Base-by-base conservation (phyloP, 805 yeast species). In the Sungouiozyma ichnusensis region DNA sequence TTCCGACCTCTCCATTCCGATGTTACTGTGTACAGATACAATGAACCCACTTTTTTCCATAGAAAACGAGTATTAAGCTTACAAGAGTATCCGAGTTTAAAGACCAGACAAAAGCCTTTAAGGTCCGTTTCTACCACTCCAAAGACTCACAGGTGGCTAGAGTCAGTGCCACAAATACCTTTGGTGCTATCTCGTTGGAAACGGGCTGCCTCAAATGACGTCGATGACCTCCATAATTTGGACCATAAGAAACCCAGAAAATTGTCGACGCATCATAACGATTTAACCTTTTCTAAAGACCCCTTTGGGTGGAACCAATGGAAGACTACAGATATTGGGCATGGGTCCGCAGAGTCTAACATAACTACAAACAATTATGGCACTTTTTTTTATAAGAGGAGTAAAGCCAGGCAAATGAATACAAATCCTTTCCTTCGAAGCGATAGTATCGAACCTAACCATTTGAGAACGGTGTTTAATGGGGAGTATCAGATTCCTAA, bases 291-390 rank as follows among this genome's bases (percentile, higher is more conserved):
- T 16, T 51, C 52, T 7, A 57, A 49, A 35, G 63, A 57, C 45
- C 63, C 63, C 4, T 56, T 56, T 37, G 49, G 52, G 13, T 60
- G 63, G 63, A 48, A 50, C 43, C 46, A 45, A 9, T 49, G 53
- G 55, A 47, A 46, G 33, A 46, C 55, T 4, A 49, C 54, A 20
- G 59, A 71, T 52, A 51, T 69, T 54, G 42, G 44, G 11, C 27
- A 35, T n/a, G n/a, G n/a, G n/a, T n/a, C n/a, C n/a, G n/a, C n/a
- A n/a, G n/a, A n/a, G n/a, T n/a, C n/a, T n/a, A n/a, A n/a, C n/a
- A n/a, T n/a, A n/a, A n/a, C n/a, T n/a, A n/a, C 17, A 18, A 35
- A n/a, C 36, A 31, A 38, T 24, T 69, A 69, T 44, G 74, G 74
- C 3, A 64, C 70, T 1, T 46, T 57, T 2, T 61, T 68, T 38